A percentile compares a stretch with the other conserved stretches of the same genome.
Conservation (phyloP, 2,329 filamentous ascomycete species). For the Moelleriella libera region DNA sequence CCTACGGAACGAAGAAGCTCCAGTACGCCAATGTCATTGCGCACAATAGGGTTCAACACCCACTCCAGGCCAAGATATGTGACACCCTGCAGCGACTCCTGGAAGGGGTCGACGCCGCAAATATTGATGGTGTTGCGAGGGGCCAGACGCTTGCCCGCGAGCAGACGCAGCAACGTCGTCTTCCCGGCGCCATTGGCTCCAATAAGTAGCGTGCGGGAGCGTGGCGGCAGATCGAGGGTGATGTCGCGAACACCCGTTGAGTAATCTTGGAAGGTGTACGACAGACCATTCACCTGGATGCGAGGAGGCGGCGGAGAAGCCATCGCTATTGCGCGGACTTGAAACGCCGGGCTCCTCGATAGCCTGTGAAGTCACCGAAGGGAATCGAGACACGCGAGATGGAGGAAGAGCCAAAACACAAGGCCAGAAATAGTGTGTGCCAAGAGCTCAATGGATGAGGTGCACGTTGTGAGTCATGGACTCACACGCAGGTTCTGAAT, state of each 20-base stretch:
- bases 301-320: constrained; percentile 27
- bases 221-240: constrained; percentile 60
- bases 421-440: too few relatives aligned
- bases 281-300: constrained; percentile 63
- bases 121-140: constrained; percentile 62
- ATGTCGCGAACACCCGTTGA: constrained; percentile 66
- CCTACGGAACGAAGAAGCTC: constrained; percentile 78
- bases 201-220: constrained; percentile 80
- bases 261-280: constrained; percentile 80
- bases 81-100: constrained; percentile 76
- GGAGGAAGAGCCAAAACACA: too few relatives aligned
- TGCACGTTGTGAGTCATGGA: too few relatives aligned
- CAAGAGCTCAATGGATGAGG: too few relatives aligned
- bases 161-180: constrained; percentile 85
- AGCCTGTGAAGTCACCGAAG: too few relatives aligned
- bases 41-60: constrained; percentile 94
- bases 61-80: constrained; percentile 96
- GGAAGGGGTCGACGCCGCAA: constrained; percentile 81
- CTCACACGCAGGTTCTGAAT: too few relatives aligned
- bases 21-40: constrained; percentile 82
- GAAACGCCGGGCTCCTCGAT: not conserved
- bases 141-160: constrained; percentile 88
- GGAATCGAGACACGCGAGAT: too few relatives aligned
- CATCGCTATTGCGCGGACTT: not conserved
- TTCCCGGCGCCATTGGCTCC: constrained; percentile 97